These are phyloP conservation scores for Cryptococcus hybrid DNA, from an alignment of 1,284 basidiomycete genomes.

Conservation along the genomic window DNA sequence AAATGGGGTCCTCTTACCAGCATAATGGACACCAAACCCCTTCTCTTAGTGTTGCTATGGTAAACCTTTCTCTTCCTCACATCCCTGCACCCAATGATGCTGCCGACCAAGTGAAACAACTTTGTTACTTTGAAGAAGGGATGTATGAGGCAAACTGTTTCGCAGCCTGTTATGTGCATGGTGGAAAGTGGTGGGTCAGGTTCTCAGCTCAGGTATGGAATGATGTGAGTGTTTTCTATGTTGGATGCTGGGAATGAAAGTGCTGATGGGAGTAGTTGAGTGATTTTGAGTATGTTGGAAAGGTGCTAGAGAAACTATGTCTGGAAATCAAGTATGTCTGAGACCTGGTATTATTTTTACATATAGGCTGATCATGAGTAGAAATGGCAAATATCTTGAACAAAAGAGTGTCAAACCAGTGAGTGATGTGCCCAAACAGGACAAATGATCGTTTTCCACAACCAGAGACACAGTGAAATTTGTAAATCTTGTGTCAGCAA, in stretches of 20 bases:
- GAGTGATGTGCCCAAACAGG: no score
- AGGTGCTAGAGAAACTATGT: constrained; percentile 33
- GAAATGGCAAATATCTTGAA: not conserved
- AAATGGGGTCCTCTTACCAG: constrained; percentile 60
- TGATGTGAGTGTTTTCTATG: constrained; percentile 56
- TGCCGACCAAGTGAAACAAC: constrained; percentile 21
- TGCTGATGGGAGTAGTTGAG: constrained; percentile 21
- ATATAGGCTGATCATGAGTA: not conserved
- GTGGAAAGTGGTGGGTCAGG: constrained; percentile 66
- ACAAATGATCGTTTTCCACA: no score
- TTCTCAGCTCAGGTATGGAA: constrained; percentile 71
- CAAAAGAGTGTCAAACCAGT: not conserved
- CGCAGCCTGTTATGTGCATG: constrained; percentile 54
- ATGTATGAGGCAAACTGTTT: constrained; percentile 35
- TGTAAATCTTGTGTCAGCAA: no score
- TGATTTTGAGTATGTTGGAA: constrained; percentile 44
- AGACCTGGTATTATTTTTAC: not conserved
- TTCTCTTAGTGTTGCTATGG: constrained; percentile 74
- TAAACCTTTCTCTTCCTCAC: constrained; percentile 51
- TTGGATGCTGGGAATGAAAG: not conserved
- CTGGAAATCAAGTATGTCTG: constrained; percentile 22
- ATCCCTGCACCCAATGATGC: constrained; percentile 21
- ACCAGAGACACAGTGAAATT: no score
- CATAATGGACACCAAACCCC: constrained; percentile 61
- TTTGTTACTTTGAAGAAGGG: constrained; percentile 28